Conservation (phyloP, 2,329 filamentous ascomycete genomes). For the Penicillium sp. region DNA sequence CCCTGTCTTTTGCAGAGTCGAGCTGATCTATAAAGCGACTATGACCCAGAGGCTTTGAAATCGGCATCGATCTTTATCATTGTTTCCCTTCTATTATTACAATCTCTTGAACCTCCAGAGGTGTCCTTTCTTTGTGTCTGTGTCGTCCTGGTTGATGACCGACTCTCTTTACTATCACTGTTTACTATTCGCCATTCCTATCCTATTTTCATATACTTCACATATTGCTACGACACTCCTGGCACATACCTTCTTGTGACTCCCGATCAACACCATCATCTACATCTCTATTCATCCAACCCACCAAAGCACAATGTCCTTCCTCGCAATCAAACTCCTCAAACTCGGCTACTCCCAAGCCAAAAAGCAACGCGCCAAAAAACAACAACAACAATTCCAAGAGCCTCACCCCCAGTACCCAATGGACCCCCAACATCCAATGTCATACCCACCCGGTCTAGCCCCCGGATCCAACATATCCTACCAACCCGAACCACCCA, state of each 20-base stretch:
- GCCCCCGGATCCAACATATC: conserved; percentile 15
- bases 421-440: conserved; percentile 16
- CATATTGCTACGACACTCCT: neutral
- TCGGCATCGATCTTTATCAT: conserved; percentile 8
- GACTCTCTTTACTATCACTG: neutral
- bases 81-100: conserved; percentile 11
- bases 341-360: conserved; percentile 26
- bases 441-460: conserved; percentile 19
- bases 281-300: neutral
- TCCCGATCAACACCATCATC: neutral
- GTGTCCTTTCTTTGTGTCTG: conserved; percentile 4
- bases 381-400: conserved; percentile 18
- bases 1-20: neutral
- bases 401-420: conserved; percentile 8
- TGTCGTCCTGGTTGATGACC: conserved; percentile 17
- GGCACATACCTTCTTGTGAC: neutral
- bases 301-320: conserved; percentile 17
- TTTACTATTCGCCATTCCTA: neutral
- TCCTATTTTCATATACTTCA: neutral
- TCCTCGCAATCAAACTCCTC: conserved; percentile 28
- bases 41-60: neutral
- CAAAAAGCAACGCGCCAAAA: conserved; percentile 30
- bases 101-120: neutral
- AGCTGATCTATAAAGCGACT: conserved; percentile 13
- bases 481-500: conserved; percentile 8